These are phyloP conservation scores for Clarireedia sp. DNA, from an alignment of 2,329 filamentous ascomycete genomes.

Conservation along the genomic window DNA sequence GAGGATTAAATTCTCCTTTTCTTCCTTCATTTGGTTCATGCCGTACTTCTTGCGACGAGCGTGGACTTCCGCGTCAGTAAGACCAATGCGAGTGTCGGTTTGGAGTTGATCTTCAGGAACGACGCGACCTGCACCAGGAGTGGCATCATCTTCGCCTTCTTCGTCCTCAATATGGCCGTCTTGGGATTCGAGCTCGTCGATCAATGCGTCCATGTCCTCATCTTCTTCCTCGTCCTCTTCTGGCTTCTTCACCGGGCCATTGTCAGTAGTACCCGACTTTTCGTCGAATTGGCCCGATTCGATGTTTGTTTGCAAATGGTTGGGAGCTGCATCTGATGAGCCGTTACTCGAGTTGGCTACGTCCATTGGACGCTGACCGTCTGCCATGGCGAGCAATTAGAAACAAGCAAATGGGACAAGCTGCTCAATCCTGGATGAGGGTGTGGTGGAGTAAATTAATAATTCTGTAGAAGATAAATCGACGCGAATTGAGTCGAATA, in stretches of 20 bases:
- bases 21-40: constrained; percentile 84
- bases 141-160: constrained; percentile 45
- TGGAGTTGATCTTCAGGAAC: constrained; percentile 69
- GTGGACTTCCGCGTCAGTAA: constrained; percentile 63
- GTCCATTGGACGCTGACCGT: constrained; percentile 11
- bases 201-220: constrained; percentile 78
- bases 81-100: constrained; percentile 65
- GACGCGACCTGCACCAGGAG: constrained; percentile 46
- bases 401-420: constrained; percentile 12
- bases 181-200: constrained; percentile 77
- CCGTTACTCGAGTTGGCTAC: constrained; percentile 14
- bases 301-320: constrained; percentile 51
- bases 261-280: constrained; percentile 38
- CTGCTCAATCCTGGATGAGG: neutral
- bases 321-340: constrained; percentile 16
- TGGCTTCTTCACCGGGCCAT: constrained; percentile 25
- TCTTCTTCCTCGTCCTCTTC: constrained; percentile 60
- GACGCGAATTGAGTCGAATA: constrained; percentile 1
- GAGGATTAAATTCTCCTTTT: constrained; percentile 75
- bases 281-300: constrained; percentile 59
- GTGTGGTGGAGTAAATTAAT: neutral
- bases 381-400: constrained; percentile 18
- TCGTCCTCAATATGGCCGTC: constrained; percentile 62
- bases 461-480: neutral
- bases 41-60: constrained; percentile 63